These are phyloP conservation scores for Xylaria sp. DNA, from an alignment of 2,329 filamentous ascomycete species.

Conservation along the genomic window DNA sequence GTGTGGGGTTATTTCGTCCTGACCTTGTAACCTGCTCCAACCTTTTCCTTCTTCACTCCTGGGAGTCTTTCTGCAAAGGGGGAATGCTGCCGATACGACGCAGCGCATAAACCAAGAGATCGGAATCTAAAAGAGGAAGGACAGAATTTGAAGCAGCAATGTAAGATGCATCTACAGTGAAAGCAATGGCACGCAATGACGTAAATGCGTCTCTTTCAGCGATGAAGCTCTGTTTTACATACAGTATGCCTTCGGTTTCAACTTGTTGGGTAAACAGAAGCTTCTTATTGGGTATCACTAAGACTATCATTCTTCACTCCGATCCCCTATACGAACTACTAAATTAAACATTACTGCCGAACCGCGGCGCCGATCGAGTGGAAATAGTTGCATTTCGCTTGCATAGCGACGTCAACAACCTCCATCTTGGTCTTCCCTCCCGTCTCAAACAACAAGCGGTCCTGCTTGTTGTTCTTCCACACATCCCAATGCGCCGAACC, in stretches of 20 bases:
- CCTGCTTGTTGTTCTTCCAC: conserved; percentile 43
- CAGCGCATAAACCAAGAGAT: not conserved
- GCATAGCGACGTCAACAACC: conserved; percentile 53
- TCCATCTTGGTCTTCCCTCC: conserved; percentile 58
- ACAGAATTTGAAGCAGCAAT: not conserved
- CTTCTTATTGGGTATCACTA: conserved; percentile 8
- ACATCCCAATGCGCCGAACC: conserved; percentile 44
- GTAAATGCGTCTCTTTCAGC: not conserved
- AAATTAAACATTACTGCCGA: conserved; percentile 53
- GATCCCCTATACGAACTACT: not conserved
- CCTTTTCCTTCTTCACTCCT: not conserved
- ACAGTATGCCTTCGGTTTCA: not conserved
- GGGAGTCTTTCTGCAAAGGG: not conserved
- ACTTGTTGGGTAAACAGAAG: not conserved
- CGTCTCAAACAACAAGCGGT: conserved; percentile 57
- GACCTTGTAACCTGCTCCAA: not conserved
- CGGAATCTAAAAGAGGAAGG: not conserved
- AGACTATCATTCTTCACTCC: conserved; percentile 3
- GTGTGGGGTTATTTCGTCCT: conserved; percentile 2
- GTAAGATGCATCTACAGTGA: not conserved
- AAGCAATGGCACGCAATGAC: not conserved
- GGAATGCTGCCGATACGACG: not conserved
- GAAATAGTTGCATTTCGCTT: conserved; percentile 61
- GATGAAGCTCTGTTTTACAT: not conserved
- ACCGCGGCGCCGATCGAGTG: conserved; percentile 59